Evolutionary conservation across 225 moss, liverwort and hornwort species (phyloP), one percentile per base, ranked within the genome.

Genomic region (Lunularia cruciata): DNA sequence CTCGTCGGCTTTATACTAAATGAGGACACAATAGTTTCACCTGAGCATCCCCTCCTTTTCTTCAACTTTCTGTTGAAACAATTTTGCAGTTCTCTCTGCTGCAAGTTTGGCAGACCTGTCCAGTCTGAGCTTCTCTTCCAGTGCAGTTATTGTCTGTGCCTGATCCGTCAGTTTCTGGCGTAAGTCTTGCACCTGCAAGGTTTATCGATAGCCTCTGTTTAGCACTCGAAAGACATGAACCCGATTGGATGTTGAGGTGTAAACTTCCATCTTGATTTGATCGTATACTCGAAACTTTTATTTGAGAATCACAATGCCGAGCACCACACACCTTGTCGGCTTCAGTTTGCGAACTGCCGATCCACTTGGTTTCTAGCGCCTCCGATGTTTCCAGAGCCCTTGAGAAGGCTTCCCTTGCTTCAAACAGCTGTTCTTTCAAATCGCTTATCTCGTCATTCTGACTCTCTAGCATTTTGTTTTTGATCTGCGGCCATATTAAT

Each of bases 41-140:
- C 95, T 90, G 25, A 96, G 80, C 86, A 96, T 81, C 31, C 47
- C 70, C 22, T 92, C 90, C 58, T 89, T 86, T 39, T 96, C 74
- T 13, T 77, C 55, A 30, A 90, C 57, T 70, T 83, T 90, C 27
- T 84, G 81, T 56, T 92, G 87, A 40, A 92, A 73, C 16, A 78
- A 42, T 76, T 72, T 85, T 25, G 83, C 84, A 45, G 82, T 63
- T 63, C 84, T 79, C 47, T 96, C 89, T 20, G 90, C 86, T 69
- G 72, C 87, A 68, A 67, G 33, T 78, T 85, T 89, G 61, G 86
- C 87, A 70, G 65, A 56, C 20, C 81, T 84, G 35, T 74, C 81
- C 15, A 87, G 39, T 70, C 72, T 72, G 8, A 96, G 77, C 69
- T 92, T 84, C 72, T 86, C 85, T 34, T 90, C 83, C 67, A 92